Conservation (phyloP, 75 land plant genomes). For the Selaginella moellendorffii region DNA sequence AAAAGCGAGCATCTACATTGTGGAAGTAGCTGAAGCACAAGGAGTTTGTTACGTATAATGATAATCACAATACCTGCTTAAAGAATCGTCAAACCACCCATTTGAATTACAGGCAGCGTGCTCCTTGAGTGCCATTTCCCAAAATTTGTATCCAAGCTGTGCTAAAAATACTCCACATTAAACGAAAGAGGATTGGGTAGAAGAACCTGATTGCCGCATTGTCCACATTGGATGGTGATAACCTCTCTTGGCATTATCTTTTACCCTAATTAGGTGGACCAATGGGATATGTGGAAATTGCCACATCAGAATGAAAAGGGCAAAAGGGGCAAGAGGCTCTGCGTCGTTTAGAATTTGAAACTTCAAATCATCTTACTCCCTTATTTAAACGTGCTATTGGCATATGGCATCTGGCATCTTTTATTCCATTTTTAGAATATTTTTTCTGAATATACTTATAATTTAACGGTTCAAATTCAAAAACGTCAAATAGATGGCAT, state of each 20-base stretch:
- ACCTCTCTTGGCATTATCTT: slow-evolving; percentile 26
- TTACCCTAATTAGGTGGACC: not conserved
- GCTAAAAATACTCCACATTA: not conserved
- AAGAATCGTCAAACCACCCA: slow-evolving; percentile 15
- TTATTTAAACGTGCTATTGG: too few relatives aligned
- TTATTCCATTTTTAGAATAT: too few relatives aligned
- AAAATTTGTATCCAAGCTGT: slow-evolving; percentile 26
- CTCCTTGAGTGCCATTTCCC: slow-evolving; percentile 28
- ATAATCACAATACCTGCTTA: slow-evolving; percentile 16
- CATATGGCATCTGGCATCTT: too few relatives aligned
- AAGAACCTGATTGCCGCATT: slow-evolving; percentile 29
- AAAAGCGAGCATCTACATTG: slow-evolving; percentile 25
- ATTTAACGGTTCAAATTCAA: too few relatives aligned
- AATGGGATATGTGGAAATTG: not conserved
- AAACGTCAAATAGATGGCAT: too few relatives aligned
- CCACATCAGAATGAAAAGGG: too few relatives aligned
- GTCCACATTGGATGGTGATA: slow-evolving; percentile 31
- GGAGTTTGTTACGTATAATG: not conserved
- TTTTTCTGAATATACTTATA: too few relatives aligned
- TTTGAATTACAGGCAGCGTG: slow-evolving; percentile 21
- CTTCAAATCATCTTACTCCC: too few relatives aligned
- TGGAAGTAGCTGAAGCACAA: slow-evolving; percentile 19
- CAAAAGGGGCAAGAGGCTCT: too few relatives aligned
- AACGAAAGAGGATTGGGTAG: not conserved
- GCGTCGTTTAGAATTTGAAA: too few relatives aligned